phyloP scores from a whole-genome alignment of 768 basidiomycete genomes.

The Trametes meyenii region DNA sequence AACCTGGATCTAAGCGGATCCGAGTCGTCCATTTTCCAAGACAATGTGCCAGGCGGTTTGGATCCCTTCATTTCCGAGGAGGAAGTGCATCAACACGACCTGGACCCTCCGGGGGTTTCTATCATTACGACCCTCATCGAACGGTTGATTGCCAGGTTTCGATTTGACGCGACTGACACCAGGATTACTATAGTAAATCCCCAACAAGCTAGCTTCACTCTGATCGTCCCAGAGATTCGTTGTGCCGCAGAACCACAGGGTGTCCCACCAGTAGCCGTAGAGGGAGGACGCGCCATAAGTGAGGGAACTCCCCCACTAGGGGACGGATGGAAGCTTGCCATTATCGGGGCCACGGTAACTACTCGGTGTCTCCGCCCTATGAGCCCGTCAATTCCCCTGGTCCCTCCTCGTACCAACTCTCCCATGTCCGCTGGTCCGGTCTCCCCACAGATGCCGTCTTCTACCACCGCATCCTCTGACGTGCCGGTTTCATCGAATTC shows the following conservation, averaged over 20 bases:
- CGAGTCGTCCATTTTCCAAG: conserved; percentile 27
- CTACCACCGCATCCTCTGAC: conserved; percentile 13
- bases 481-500: neutral
- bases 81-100: conserved; percentile 44
- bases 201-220: conserved; percentile 59
- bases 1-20: conserved; percentile 45
- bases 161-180: conserved; percentile 72
- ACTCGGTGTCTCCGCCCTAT: conserved; percentile 45
- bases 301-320: neutral
- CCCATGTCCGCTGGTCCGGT: conserved; percentile 27
- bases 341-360: conserved; percentile 60
- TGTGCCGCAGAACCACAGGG: conserved; percentile 52
- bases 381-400: conserved; percentile 16
- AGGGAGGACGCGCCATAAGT: neutral
- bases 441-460: conserved; percentile 29
- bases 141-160: conserved; percentile 74
- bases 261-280: neutral
- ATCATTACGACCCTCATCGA: conserved; percentile 82
- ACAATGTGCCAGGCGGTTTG: conserved; percentile 69
- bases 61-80: conserved; percentile 55
- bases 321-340: conserved; percentile 51
- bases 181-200: conserved; percentile 71
- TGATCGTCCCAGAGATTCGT: conserved; percentile 57
- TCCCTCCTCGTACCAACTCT: conserved; percentile 18
- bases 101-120: conserved; percentile 75